These are phyloP conservation scores for Crithidia sp. DNA, from an alignment of 208 protist genomes.

Conservation along the genomic window DNA sequence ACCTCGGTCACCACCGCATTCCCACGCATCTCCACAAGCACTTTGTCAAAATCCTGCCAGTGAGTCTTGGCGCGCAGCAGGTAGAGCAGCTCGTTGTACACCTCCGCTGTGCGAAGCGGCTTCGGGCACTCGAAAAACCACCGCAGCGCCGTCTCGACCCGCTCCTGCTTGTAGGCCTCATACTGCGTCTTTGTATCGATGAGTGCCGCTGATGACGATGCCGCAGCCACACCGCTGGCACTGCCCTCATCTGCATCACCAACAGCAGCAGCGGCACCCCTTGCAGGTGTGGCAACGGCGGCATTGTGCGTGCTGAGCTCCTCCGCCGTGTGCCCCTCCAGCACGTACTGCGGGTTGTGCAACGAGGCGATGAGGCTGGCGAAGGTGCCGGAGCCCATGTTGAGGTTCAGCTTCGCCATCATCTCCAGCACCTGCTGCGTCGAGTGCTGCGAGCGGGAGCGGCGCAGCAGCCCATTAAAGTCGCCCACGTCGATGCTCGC, in stretches of 20 bases:
- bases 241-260: background rate
- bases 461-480: conserved; percentile 72
- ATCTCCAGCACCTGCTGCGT: conserved; percentile 57
- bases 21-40: conserved; percentile 70
- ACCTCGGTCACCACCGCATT: conserved; percentile 29
- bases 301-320: conserved; percentile 24
- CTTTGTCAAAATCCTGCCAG: conserved; percentile 46
- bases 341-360: conserved; percentile 69
- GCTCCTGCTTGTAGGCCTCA: conserved; percentile 63
- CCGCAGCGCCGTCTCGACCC: conserved; percentile 45
- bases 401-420: conserved; percentile 69
- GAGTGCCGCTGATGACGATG: too few relatives aligned
- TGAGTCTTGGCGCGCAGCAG: conserved; percentile 58
- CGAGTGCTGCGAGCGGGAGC: conserved; percentile 37
- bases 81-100: conserved; percentile 85
- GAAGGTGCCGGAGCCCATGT: conserved; percentile 49
- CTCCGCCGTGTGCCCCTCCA: conserved; percentile 38
- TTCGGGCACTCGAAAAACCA: conserved; percentile 69
- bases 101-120: conserved; percentile 41
- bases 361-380: conserved; percentile 67
- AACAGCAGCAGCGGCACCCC: background rate
- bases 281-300: background rate
- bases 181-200: conserved; percentile 37
- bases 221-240: background rate
- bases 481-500: conserved; percentile 62